phyloP scores from a whole-genome alignment of 345 rosid genomes.

The Linum tenue region DNA sequence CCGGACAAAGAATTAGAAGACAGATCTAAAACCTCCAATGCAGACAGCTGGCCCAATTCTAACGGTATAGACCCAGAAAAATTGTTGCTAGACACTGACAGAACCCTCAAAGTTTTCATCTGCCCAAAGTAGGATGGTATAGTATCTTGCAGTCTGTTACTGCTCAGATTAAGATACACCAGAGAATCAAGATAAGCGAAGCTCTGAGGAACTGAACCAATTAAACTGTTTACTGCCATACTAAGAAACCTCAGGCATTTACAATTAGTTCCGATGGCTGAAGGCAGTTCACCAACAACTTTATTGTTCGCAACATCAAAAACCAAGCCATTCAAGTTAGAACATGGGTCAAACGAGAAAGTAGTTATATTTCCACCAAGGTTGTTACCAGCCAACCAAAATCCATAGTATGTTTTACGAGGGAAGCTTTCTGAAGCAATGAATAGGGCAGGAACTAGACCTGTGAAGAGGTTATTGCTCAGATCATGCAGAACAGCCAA shows the following conservation, averaged over 20 bases:
- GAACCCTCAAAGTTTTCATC: conserved; percentile 24
- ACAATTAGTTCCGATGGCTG: conserved; percentile 30
- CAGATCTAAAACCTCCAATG: conserved; percentile 41
- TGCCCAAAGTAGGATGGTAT: conserved; percentile 28
- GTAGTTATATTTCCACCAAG: conserved; percentile 29
- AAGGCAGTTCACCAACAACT: conserved; percentile 36
- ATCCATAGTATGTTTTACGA: conserved; percentile 28
- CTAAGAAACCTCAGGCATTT: conserved; percentile 28
- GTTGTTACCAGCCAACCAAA: conserved; percentile 33
- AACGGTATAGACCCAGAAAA: conserved; percentile 33
- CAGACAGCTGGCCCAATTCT: conserved; percentile 27
- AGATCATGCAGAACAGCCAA: conserved; percentile 35
- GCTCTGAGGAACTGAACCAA: conserved; percentile 29
- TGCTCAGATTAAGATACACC: conserved; percentile 33
- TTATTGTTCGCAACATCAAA: conserved; percentile 31
- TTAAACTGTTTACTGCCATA: conserved; percentile 27
- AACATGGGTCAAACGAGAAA: conserved; percentile 34
- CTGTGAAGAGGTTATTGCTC: conserved; percentile 33
- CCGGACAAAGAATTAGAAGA: conserved; percentile 35
- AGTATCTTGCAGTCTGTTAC: conserved; percentile 32
- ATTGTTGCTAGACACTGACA: conserved; percentile 32
- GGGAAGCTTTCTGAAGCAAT: conserved; percentile 21
- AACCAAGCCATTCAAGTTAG: conserved; percentile 26
- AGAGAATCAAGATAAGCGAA: conserved; percentile 26
- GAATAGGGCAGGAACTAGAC: conserved; percentile 27